Evolutionary conservation across 2,329 filamentous ascomycete genomes (phyloP), one percentile per base, ranked within the genome.

Genomic region (Aspergillus melleus): DNA sequence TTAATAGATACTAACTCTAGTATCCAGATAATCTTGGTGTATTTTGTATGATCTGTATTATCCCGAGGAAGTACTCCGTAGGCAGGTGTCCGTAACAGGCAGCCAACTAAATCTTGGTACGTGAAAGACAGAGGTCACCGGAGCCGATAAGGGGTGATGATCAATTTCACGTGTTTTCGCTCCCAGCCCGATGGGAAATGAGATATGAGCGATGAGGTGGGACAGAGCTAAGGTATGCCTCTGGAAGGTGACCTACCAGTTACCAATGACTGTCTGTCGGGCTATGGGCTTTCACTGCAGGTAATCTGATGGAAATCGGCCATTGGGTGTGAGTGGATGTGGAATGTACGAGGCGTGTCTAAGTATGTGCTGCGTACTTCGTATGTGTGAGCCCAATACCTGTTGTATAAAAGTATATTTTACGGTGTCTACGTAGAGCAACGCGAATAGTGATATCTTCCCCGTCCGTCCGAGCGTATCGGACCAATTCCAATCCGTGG

Each of bases 61-160:
- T n/a, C 8, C 26, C 26, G 26, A 42, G 36, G 16, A 16, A 42
- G 11, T 39, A 12, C 22, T 22, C 22, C 14, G 36, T n/a, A 16
- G 36, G 36, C 36, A 39, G 36, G 36, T 39, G 14, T 39, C 36
- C 36, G 6, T n/a, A 39, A 39, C 16, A 42, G 16, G 36, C 16
- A 42, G 4, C 36, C 36, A 32, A 51, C n/a, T 29, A 54, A 66
- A 66, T 65, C 62, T 67, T 67, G 65, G 64, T 66, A 63, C 64
- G 47, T 61, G 61, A 63, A 62, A 60, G 57, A 57, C 63, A 61
- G 51, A 60, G 32, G 50, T 54, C n/a, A 53, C 57, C 54, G 61
- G 57, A 58, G 52, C 49, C 55, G 64, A 62, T 62, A 51, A 61
- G 53, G 57, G 39, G 30, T 36, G 50, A 57, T 57, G 50, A 57